Evolutionary conservation across 1,284 basidiomycete genomes (phyloP), one percentile per base, ranked within the genome.

Genomic region (Ganoderma boninense): DNA sequence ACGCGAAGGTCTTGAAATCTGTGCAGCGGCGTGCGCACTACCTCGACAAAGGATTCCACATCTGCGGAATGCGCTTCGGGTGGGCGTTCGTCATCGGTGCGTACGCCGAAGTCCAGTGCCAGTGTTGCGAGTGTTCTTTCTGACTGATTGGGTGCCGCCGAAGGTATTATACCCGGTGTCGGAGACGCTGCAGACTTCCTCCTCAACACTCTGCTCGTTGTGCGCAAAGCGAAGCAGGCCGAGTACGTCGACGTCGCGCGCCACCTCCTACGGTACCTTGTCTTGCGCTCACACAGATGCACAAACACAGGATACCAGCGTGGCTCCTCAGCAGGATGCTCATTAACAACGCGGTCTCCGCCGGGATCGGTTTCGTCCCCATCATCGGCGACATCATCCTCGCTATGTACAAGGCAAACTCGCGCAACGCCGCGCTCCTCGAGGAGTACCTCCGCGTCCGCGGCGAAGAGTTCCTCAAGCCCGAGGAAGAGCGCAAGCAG

Each of bases 1-100:
- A 98, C 72, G 87, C 87, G n/a, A 90, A 90, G 74, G 91, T 96
- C 64, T 85, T 97, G 65, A 87, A 87, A 75, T 89, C 91, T 26
- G 90, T 97, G 59, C 90, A 95, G 79, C 84, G 86, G 65, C 87
- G 97, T 8, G 97, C 97, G 0, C 96, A 97, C 79, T 90, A 93
- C 78, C 92, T 99, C 67, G 97, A 99, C 85, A 97, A 96, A 81
- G 93, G 95, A 8, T 95, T 98, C 84, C 85, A 80, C 62, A 67
- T 98, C 13, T 95, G 92, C 76, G 96, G 97, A 2, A 82, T 98
- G 71, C 89, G 90, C 11, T 96, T 98, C 72, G 97, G 97, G 5
- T 97, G 92, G 92, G 90, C 94, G 32, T 94, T 94, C 80, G 77
- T 94, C 75, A 92, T 96, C 65, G 87, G 87, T 87, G 67, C 69